Evolutionary conservation across 163 green algal species (phyloP).

Genomic region (Scenedesmus sp.): DNA sequence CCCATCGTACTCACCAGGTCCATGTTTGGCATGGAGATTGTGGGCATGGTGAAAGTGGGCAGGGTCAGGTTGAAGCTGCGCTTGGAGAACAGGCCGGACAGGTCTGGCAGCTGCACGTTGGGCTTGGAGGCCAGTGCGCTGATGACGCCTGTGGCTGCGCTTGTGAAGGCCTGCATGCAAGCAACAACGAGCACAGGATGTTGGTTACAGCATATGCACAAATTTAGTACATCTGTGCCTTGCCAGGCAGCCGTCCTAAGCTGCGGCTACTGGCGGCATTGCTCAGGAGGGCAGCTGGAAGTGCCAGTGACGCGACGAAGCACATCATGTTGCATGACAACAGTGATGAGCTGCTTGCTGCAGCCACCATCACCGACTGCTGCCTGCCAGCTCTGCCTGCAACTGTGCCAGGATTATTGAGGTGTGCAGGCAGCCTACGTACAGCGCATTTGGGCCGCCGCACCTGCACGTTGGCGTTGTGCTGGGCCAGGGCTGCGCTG

Average conservation of each 20-base stretch:
- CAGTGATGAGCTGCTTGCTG: too few species aligned
- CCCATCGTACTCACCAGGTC: background rate
- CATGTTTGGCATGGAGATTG: background rate
- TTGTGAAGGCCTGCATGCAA: background rate
- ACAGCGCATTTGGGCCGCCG: background rate
- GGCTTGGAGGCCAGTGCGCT: background rate
- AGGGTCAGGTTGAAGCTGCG: slow-evolving; percentile 1
- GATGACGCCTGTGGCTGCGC: background rate
- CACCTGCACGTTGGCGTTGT: background rate
- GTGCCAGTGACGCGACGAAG: too few species aligned
- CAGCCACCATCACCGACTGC: too few species aligned
- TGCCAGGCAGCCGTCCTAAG: too few species aligned
- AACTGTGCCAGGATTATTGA: too few species aligned
- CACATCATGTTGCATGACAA: too few species aligned
- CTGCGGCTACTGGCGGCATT: too few species aligned
- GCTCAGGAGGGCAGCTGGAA: too few species aligned
- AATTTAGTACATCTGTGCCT: too few species aligned
- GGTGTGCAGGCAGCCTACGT: too few species aligned
- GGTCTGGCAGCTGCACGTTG: background rate
- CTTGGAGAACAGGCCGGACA: slow-evolving; percentile 13
- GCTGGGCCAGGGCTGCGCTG: background rate
- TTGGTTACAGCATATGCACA: too few species aligned
- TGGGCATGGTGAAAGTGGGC: background rate
- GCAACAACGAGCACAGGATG: background rate
- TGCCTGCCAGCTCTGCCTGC: too few species aligned